These are phyloP conservation scores for Hypoxylon sp. DNA, from an alignment of 2,329 filamentous ascomycete species.

Conservation along the genomic window DNA sequence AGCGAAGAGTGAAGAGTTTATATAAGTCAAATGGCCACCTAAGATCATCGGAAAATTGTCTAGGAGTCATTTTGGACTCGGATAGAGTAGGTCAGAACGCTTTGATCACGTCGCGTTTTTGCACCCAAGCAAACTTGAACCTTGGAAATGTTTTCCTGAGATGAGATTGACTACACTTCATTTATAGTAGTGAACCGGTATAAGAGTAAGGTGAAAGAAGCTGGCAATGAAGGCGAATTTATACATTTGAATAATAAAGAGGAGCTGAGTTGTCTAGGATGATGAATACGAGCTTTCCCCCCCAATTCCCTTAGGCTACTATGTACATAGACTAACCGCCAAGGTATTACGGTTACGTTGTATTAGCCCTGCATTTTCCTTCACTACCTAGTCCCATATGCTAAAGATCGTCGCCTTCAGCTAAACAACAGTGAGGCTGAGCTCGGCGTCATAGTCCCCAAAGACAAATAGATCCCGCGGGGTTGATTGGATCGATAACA, in stretches of 20 bases:
- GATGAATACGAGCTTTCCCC: conserved; percentile 38
- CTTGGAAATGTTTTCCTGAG: background rate
- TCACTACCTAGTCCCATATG: conserved; percentile 27
- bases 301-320: conserved; percentile 29
- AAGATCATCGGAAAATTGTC: background rate
- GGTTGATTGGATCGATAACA: conserved; percentile 23
- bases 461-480: conserved; percentile 18
- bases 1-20: background rate
- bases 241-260: conserved; percentile 26
- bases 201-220: conserved; percentile 1
- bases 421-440: conserved; percentile 34
- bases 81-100: background rate
- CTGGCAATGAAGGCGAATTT: conserved; percentile 20
- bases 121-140: background rate
- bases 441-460: conserved; percentile 21
- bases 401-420: conserved; percentile 33
- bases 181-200: background rate
- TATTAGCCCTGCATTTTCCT: conserved; percentile 30
- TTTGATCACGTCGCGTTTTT: background rate
- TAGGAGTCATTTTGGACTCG: conserved; percentile 7
- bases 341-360: conserved; percentile 34
- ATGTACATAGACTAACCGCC: conserved; percentile 28
- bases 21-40: background rate
- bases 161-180: background rate
- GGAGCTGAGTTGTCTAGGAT: conserved; percentile 30